A percentile compares a stretch with the other conserved stretches of the same genome.
Conservation (phyloP, 2,329 filamentous ascomycete genomes). For the Drechslerella stenobrocha region DNA sequence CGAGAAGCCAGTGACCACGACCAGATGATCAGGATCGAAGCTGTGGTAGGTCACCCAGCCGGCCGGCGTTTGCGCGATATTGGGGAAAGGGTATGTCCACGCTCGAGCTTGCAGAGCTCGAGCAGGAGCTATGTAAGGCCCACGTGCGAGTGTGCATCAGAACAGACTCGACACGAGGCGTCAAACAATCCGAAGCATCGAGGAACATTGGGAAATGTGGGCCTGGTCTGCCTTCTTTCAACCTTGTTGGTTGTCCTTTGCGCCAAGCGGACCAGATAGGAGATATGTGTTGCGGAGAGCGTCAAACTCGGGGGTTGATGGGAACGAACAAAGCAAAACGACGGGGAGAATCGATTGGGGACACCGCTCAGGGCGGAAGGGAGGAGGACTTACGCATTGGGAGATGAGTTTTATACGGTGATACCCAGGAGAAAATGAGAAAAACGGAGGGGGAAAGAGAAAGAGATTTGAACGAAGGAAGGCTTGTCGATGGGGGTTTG, state of each 20-base stretch:
- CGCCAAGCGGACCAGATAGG: conserved; percentile 22
- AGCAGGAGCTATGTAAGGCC: conserved; percentile 1
- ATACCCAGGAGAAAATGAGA: conserved; percentile 9
- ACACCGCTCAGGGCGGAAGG: background rate
- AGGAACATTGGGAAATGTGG: conserved; percentile 12
- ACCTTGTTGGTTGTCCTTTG: conserved; percentile 21
- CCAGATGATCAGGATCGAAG: conserved; percentile 38
- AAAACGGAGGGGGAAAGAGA: conserved; percentile 1
- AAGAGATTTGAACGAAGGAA: background rate
- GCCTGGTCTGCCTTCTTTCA: conserved; percentile 20
- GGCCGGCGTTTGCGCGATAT: no score
- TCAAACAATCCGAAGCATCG: background rate
- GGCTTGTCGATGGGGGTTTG: conserved; percentile 8
- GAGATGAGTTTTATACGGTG: conserved; percentile 24
- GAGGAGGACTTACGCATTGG: conserved; percentile 45
- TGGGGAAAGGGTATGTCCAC: background rate
- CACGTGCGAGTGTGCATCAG: conserved; percentile 15
- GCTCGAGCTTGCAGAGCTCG: background rate
- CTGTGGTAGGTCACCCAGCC: conserved; percentile 7
- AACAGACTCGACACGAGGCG: conserved; percentile 5
- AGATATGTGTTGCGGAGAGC: conserved; percentile 15
- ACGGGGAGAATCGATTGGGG: background rate
- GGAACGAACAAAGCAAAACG: conserved; percentile 6
- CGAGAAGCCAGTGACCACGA: conserved; percentile 18
- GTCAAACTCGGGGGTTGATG: background rate